phyloP scores from a whole-genome alignment of 2,329 filamentous ascomycete species.

The Tolypocladium amazonense region DNA sequence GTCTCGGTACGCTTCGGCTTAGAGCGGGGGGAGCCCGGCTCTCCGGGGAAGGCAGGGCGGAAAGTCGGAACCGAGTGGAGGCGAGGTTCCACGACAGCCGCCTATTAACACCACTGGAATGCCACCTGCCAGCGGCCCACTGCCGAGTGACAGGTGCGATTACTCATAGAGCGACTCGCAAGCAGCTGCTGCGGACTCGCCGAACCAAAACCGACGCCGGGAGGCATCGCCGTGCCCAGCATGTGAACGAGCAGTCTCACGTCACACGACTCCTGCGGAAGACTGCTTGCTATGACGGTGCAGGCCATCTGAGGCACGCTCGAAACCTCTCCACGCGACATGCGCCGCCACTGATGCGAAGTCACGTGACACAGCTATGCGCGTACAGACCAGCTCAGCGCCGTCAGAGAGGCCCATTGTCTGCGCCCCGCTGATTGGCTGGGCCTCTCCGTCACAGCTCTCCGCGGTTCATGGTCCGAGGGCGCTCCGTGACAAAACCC shows the following conservation, averaged over 20 bases:
- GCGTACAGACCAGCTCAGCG: background rate
- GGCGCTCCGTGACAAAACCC: background rate
- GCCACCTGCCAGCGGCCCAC: too few relatives aligned
- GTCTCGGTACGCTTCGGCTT: constrained; percentile 30
- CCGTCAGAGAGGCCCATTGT: background rate
- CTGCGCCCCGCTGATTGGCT: constrained; percentile 11
- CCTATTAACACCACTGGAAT: too few relatives aligned
- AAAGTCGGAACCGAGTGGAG: background rate
- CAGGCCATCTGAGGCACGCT: background rate
- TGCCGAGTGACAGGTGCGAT: background rate
- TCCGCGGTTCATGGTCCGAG: background rate
- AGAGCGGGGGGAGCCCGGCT: constrained; percentile 14
- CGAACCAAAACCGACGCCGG: background rate
- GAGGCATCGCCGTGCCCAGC: background rate
- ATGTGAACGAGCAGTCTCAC: background rate
- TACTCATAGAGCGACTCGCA: background rate
- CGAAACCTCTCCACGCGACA: background rate
- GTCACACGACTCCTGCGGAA: background rate
- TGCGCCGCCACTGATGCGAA: background rate
- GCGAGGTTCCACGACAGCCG: background rate
- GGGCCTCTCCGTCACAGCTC: background rate
- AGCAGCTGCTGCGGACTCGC: background rate
- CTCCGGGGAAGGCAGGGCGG: background rate
- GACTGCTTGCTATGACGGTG: background rate
- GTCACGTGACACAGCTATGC: constrained; percentile 1